Base-by-base conservation (phyloP, 257 asterid species). In the Plantago elongata region DNA sequence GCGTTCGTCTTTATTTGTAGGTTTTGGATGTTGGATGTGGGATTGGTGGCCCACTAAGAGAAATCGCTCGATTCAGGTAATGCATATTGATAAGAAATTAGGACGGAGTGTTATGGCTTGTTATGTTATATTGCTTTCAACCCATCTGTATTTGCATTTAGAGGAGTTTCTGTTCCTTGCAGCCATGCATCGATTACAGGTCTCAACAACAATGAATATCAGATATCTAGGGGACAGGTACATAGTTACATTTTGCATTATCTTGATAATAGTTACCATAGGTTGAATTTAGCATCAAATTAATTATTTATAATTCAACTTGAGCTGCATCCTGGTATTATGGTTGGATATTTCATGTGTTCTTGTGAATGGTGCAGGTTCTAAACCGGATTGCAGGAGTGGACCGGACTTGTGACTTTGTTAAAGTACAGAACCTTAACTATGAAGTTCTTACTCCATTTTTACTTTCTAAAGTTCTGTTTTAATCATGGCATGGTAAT, bases 21-120 rank as follows among this genome's bases (percentile, higher is more conserved):
- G 98, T 88, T 74, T 82, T 92, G 87, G 99, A 92, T 71, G 97
- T 89, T 29, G 99, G 99, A 61, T 92, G 99, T 70, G 99, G 99
- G 73, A 86, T 92, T 71, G 99, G 99, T 42, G 99, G 99, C 9
- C 99, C 99, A 16, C 67, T 92, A 75, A 75, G 97, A 78, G 97
- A 92, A 84, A 92, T 92, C 62, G 87, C 96, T 68, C 89, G 84
- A 45, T 92, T 92, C 84, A 89, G 99, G 97, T 86, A 30, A 74
- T 51, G 46, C 51, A 47, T 69, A 45, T 40, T 22, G 27, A 45
- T 45, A 0, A 34, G 40, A 34, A 34, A 34, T 3, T 34, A 34
- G 40, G 5, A 1, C 40, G 8, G 2, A 6, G 40, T 34, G 40
- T 34, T 34, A 34, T 61, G 10, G 46, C 51, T 62, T 13, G 29